These are phyloP conservation scores for Triglochin maritima DNA, from an alignment of 106 monocot genomes.

Conservation along the genomic window DNA sequence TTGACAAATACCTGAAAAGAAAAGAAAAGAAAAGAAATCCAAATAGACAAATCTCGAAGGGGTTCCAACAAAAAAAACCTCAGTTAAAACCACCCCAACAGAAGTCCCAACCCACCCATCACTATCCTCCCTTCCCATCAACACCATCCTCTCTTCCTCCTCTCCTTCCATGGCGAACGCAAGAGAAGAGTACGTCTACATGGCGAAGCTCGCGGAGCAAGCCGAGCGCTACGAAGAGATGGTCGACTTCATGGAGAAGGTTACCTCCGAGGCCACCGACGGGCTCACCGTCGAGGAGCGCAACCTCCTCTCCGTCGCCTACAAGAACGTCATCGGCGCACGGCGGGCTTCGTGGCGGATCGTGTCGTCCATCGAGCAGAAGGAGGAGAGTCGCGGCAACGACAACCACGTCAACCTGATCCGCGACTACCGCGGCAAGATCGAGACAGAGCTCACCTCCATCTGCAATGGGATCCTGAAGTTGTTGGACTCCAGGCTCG, in stretches of 20 bases:
- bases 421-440: constrained; percentile 6
- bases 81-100: background rate
- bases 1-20: too few relatives aligned
- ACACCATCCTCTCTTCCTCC: background rate
- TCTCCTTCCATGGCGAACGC: background rate
- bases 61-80: too few relatives aligned
- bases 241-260: constrained; percentile 19
- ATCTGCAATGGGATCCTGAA: constrained; percentile 4
- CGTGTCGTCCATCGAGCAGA: constrained; percentile 11
- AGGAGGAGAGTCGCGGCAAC: constrained; percentile 7
- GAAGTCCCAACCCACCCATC: background rate
- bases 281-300: constrained; percentile 9
- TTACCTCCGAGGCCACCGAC: background rate
- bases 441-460: constrained; percentile 12
- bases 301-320: constrained; percentile 10
- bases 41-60: too few relatives aligned
- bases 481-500: constrained; percentile 3
- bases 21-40: too few relatives aligned
- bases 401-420: background rate
- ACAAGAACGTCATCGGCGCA: constrained; percentile 11
- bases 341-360: constrained; percentile 6
- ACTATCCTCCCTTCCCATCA: background rate
- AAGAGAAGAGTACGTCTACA: constrained; percentile 9
- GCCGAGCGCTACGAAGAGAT: constrained; percentile 20
- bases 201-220: constrained; percentile 21